Evolutionary conservation across 305 asterid genomes (phyloP), one percentile per base, ranked within the genome.

Genomic region (Solanum hybrid): DNA sequence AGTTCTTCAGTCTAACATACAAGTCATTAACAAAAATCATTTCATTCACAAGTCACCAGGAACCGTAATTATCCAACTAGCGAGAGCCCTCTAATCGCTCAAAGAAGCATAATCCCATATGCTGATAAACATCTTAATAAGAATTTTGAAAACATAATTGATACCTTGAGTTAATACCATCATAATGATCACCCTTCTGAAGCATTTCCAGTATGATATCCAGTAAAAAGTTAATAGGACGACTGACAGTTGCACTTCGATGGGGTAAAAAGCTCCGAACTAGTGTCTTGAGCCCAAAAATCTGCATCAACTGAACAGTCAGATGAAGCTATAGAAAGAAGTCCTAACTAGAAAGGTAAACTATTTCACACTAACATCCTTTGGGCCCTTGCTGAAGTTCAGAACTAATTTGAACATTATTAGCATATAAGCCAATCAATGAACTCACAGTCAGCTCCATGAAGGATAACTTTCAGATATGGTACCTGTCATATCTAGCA

Each of bases 211-310:
- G 91, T 91, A 97, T 90, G 92, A 95, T 89, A 89, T 93, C 96
- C 92, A 95, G 92, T 93, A 97, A 92, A 92, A 91, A 89, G 89
- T 92, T 90, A 73, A 96, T 93, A 35, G 95, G 93, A 87, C 96
- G 95, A 91, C 83, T 91, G 87, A 89, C 90, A 90, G 46, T 69
- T 36, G 91, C 88, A 88, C 90, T 92, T 87, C 93, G 91, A 89
- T 93, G 95, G 76, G 98, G 98, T 92, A 96, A 92, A 92, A 95
- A 94, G 92, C 97, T 94, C 94, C 95, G 91, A 87, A 95, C 98
- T 88, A 96, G 94, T 89, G 96, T 89, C 95, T 97, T 96, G 89
- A 97, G 97, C 92, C 96, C 98, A 95, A 92, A 97, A 87, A 96
- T 93, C 99, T 97, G 97, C 91, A 94, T 11, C 33, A 85, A 57